These are phyloP conservation scores for Solanum megistacrolobum DNA, from an alignment of 257 asterid genomes.

Conservation along the genomic window DNA sequence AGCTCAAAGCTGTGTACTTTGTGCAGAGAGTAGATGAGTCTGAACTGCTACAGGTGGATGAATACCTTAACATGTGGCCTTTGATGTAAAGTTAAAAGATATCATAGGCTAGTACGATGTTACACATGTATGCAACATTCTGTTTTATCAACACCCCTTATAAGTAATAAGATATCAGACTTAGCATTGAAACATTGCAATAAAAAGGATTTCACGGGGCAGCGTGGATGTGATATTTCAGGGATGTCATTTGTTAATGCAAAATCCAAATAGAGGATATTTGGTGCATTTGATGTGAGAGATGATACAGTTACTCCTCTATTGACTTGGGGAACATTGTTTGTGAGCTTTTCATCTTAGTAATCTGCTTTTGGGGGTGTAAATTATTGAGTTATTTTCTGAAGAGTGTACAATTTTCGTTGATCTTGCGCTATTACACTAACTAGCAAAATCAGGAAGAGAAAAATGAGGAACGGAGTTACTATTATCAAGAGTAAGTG, in stretches of 20 bases:
- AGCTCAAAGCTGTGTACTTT: background rate
- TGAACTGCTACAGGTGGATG: background rate
- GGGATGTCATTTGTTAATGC: background rate
- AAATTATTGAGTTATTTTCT: background rate
- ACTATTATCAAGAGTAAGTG: background rate
- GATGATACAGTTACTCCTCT: background rate
- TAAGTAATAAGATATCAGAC: background rate
- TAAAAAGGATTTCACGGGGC: background rate
- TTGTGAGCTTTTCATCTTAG: background rate
- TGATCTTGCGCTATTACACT: background rate
- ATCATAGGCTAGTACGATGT: background rate
- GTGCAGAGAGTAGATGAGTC: background rate
- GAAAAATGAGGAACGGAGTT: background rate
- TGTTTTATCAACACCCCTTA: background rate
- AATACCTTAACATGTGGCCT: background rate
- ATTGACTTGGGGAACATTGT: background rate
- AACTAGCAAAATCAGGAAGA: background rate
- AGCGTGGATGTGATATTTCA: background rate
- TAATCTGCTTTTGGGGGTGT: background rate
- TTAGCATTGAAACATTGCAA: background rate
- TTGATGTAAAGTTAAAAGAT: background rate
- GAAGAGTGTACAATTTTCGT: background rate
- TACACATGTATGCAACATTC: background rate
- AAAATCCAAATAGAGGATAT: background rate
- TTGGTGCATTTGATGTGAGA: background rate